Base-by-base conservation (phyloP, 805 yeast genomes). In the Lachancea sp. region DNA sequence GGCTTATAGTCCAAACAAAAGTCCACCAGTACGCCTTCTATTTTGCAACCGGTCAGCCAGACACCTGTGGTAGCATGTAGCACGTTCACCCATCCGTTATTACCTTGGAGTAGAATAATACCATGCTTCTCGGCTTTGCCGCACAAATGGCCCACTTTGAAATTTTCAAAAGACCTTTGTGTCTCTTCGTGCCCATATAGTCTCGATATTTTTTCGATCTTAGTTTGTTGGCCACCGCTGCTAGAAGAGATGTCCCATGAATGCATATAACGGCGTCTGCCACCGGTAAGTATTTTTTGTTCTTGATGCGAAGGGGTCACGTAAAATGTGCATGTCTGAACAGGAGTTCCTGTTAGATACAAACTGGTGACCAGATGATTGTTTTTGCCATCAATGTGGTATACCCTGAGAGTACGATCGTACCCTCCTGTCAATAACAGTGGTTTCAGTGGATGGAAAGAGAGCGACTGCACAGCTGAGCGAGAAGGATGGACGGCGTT, bases 211-310 rank as follows among this genome's bases (percentile, higher is more conserved):
- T 90, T 93, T 53, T 89, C 95, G 36, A 89, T 79, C 16, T 70
- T 72, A 1, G 66, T 60, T 17, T 52, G 44, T n/a, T 50, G 39
- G 6, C 51, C 45, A 11, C 53, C 47, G n/a, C 31, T 15, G 31
- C 48, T 46, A 12, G 50, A 41, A 13, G 79, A 78, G 41, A 93
- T 71, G 63, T 89, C 90, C 96, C 98, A 90, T 40, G 88, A 81
- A 67, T 85, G 87, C 87, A 93, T 82, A 61, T 82, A 90, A 47
- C 86, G 75, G 69, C 99, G 79, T 68, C 97, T 79, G 48, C 98
- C 99, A 49, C 85, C 95, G 2, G 95, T 85, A 59, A 78, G 82
- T 9, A 91, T 49, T 70, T 68, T 54, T 72, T 69, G 58, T 70
- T 74, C 50, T 16, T 18, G 20, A 20, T 50, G 42, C 12, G 45